Base-by-base conservation (phyloP, 2,329 filamentous ascomycete species). In the Zarea fungicola region DNA sequence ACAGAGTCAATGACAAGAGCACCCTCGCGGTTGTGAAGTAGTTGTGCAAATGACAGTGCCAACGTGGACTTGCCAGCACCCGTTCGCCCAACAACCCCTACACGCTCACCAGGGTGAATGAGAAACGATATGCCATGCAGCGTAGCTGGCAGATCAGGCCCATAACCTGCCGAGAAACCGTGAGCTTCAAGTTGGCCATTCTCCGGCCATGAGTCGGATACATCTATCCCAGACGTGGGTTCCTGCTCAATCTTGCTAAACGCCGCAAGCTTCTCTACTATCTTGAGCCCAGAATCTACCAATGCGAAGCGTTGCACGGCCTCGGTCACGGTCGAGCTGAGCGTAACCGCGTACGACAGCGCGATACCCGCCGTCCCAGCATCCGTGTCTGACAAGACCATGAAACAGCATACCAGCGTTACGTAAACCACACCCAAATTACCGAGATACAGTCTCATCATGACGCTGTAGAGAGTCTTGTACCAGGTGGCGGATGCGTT, bases 241-340 rank as follows among this genome's bases (percentile, higher is more conserved):
- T 87, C 84, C 0, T 77, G 85, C 13, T 73, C 65, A 14, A 87
- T 70, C 41, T 78, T 74, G 0, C 78, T 75, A 63, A 87, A 89
- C 61, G 87, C 84, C 5, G 85, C 68, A 23, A 88, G 77, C n/a
- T 84, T 71, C 63, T 88, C 84, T 0, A 80, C 79, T 1, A 82
- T 76, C 54, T 87, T 87, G 80, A 87, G 85, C 57, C 83, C 77
- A 6, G 87, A 66, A 59, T 89, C 85, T 3, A 86, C 67, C 53
- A 80, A 83, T 1, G 81, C 74, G 59, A 84, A 85, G 45, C 80
- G 67, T 2, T 81, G 71, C 31, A 86, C 73, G 0, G 76, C 71
- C 76, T 76, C 83, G 48, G 80, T 75, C 40, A 86, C 73, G 6
- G 72, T 67, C 10, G 62, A 63, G 1, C 78, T 77, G 59, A 85